Conservation (phyloP, 2,329 filamentous ascomycete genomes). For the Mycosphaerella arachidis region DNA sequence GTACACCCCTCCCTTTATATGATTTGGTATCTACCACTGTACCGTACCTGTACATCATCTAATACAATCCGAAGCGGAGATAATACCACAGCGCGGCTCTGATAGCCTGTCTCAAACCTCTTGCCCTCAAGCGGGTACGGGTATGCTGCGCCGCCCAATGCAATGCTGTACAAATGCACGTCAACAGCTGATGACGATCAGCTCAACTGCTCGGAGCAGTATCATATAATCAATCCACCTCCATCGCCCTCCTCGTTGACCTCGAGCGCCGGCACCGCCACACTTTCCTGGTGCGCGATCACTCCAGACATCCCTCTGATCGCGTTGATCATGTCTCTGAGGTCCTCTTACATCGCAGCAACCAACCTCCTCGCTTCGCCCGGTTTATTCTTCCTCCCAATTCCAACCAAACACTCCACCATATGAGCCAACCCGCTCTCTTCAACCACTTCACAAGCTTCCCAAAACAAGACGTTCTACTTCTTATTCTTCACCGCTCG, state of each 20-base stretch:
- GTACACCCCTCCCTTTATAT: not conserved
- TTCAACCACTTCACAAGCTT: not conserved
- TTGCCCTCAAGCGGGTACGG: not conserved
- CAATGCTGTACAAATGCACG: slow-evolving; percentile 1
- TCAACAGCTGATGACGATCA: not conserved
- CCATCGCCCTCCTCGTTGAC: too few relatives aligned
- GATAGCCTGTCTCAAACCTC: not conserved
- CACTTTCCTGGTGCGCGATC: not conserved
- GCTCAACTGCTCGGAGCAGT: not conserved
- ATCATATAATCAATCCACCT: not conserved
- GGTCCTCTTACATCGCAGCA: not conserved
- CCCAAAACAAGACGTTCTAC: slow-evolving; percentile 25
- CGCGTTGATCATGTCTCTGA: not conserved
- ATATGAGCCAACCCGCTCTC: not conserved
- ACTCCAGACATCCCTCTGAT: not conserved
- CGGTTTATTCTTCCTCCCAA: not conserved
- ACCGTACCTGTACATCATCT: not conserved
- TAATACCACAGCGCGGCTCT: not conserved
- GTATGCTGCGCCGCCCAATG: not conserved
- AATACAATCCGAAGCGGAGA: slow-evolving; percentile 7
- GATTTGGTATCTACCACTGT: slow-evolving; percentile 1
- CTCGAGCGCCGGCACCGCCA: too few relatives aligned
- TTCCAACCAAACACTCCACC: not conserved
- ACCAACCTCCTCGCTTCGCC: not conserved
- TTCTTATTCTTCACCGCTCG: slow-evolving; percentile 62